Percentiles rank a stretch among this genome's conserved stretches.
Evolutionary conservation across 257 asterid species (phyloP).

Genomic region (Hygrophila difformis): DNA sequence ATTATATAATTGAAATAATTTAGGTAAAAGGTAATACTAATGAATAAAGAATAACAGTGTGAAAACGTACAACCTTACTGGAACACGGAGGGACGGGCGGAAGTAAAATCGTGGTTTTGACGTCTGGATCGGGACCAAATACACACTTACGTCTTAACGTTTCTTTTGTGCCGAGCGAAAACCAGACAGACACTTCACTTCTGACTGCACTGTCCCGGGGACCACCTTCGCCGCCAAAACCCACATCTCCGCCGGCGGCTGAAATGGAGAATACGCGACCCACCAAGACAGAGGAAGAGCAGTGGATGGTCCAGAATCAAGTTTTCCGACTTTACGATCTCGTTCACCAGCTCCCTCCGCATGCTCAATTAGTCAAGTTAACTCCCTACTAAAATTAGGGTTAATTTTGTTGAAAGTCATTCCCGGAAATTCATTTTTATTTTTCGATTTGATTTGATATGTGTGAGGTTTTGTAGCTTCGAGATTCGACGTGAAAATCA

Average conservation of each 20-base stretch:
- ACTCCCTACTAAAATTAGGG: constrained; percentile 29
- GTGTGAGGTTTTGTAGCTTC: constrained; percentile 30
- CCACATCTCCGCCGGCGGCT: constrained; percentile 17
- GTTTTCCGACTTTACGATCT: constrained; percentile 44
- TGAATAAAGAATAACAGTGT: no score
- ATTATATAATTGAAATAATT: no score
- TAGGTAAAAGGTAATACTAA: no score
- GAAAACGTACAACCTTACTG: no score
- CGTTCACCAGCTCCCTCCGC: constrained; percentile 54
- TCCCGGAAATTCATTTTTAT: background rate
- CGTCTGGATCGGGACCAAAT: no score
- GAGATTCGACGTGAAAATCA: constrained; percentile 82
- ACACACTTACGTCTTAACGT: no score
- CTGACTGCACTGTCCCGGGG: no score
- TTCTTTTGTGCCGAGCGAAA: no score
- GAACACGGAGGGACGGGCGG: no score
- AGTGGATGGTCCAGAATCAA: constrained; percentile 60
- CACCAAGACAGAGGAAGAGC: constrained; percentile 68
- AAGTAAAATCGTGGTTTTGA: no score
- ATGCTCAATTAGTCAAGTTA: constrained; percentile 57
- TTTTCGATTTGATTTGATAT: constrained; percentile 5
- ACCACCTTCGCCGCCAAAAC: no score
- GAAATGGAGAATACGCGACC: constrained; percentile 34
- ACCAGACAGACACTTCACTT: no score
- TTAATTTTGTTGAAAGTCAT: constrained; percentile 4